phyloP scores from a whole-genome alignment of 176 grass and related monocot species.

The Cocos nucifera region DNA sequence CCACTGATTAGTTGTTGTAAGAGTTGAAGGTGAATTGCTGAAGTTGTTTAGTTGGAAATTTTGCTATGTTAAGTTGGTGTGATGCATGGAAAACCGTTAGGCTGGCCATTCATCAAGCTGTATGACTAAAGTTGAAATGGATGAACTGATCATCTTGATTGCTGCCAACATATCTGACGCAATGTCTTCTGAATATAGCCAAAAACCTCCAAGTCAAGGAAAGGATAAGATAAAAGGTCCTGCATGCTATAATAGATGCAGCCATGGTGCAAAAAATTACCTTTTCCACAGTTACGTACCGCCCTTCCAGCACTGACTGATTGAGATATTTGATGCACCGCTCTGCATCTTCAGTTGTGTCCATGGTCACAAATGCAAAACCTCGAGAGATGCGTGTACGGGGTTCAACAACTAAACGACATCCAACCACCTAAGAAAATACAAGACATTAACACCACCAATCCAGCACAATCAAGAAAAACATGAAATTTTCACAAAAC shows the following conservation, averaged over 20 bases:
- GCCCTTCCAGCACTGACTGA: constrained; percentile 49
- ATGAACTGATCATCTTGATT: constrained; percentile 71
- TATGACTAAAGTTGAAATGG: constrained; percentile 59
- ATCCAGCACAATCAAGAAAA: not conserved
- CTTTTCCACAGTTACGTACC: constrained; percentile 62
- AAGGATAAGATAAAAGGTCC: constrained; percentile 22
- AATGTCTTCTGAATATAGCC: constrained; percentile 77
- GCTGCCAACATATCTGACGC: constrained; percentile 53
- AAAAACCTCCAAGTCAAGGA: constrained; percentile 69
- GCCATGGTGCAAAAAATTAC: constrained; percentile 23
- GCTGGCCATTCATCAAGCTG: constrained; percentile 64
- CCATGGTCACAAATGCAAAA: constrained; percentile 73
- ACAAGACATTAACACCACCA: not conserved
- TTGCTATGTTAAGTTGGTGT: constrained; percentile 69
- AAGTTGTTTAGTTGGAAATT: constrained; percentile 62
- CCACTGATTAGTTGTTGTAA: constrained; percentile 63
- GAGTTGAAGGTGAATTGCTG: constrained; percentile 62
- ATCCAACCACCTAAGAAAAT: constrained; percentile 37
- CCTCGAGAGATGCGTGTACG: constrained; percentile 58
- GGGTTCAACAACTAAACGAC: constrained; percentile 59
- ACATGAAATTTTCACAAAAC: not conserved
- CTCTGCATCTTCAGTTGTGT: constrained; percentile 55
- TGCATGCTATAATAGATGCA: constrained; percentile 12
- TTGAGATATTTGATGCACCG: constrained; percentile 67
- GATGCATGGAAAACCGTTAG: constrained; percentile 58